Conservation (phyloP, 2,329 filamentous ascomycete species). For the Trichocomaceae sp. region DNA sequence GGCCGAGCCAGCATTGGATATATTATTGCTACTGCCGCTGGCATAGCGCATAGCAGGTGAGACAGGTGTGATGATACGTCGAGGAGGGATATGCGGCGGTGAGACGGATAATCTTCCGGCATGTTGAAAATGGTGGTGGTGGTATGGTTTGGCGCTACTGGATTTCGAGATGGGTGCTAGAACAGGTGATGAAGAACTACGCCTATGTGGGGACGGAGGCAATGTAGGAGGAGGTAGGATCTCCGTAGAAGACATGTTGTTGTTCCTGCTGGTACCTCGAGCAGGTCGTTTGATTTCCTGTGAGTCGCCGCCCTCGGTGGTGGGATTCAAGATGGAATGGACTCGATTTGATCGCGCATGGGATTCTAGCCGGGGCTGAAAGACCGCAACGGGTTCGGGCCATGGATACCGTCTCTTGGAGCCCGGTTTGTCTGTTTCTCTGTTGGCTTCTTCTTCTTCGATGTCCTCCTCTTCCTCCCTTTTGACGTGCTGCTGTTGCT, state of each 20-base stretch:
- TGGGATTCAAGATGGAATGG: constrained; percentile 36
- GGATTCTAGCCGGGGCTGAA: constrained; percentile 29
- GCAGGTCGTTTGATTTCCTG: constrained; percentile 11
- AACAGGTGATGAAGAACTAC: constrained; percentile 25
- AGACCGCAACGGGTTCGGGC: constrained; percentile 29
- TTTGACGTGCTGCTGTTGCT: constrained; percentile 20
- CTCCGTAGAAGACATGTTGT: constrained; percentile 17
- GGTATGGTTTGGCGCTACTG: constrained; percentile 11
- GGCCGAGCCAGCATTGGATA: not conserved
- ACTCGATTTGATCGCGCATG: constrained; percentile 34
- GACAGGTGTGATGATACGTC: constrained; percentile 28
- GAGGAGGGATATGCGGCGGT: constrained; percentile 26
- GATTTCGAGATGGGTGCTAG: constrained; percentile 8
- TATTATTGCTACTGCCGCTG: constrained; percentile 19
- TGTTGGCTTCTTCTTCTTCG: constrained; percentile 2
- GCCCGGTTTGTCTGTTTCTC: constrained; percentile 19
- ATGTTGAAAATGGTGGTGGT: constrained; percentile 5
- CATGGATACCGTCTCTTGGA: constrained; percentile 29
- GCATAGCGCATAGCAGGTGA: constrained; percentile 34
- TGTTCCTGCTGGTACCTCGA: constrained; percentile 11
- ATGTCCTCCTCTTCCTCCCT: not conserved
- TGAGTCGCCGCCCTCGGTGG: constrained; percentile 20
- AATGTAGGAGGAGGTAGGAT: constrained; percentile 16
- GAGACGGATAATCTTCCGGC: constrained; percentile 27
- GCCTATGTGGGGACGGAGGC: constrained; percentile 21